Conservation (phyloP, 2,329 filamentous ascomycete genomes). For the Bipolaris cookei region DNA sequence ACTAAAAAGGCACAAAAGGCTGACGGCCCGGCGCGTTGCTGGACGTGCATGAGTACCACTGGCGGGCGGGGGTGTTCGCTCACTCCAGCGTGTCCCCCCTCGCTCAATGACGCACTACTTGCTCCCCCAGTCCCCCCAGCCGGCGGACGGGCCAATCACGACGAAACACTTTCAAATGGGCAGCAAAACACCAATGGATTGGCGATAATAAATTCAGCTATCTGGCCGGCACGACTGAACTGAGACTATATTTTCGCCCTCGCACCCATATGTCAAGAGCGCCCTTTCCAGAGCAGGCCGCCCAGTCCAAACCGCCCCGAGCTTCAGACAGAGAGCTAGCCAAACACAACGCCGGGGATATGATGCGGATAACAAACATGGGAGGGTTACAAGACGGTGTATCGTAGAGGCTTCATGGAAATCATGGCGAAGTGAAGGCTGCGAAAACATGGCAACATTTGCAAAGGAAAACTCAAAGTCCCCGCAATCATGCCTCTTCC, state of each 20-base stretch:
- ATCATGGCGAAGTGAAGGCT: slow-evolving; percentile 42
- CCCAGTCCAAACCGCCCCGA: slow-evolving; percentile 32
- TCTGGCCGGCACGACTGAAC: slow-evolving; percentile 29
- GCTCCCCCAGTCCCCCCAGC: slow-evolving; percentile 2
- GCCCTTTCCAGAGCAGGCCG: slow-evolving; percentile 24
- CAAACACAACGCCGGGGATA: slow-evolving; percentile 50
- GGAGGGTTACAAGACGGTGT: slow-evolving; percentile 52
- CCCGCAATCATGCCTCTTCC: slow-evolving; percentile 25
- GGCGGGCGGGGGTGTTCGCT: slow-evolving; percentile 5
- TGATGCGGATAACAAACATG: slow-evolving; percentile 48
- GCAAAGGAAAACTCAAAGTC: slow-evolving; percentile 28
- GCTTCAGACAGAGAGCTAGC: slow-evolving; percentile 29
- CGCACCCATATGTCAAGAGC: slow-evolving; percentile 20
- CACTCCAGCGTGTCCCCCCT: slow-evolving; percentile 4
- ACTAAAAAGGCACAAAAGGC: slow-evolving; percentile 3
- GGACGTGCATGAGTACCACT: slow-evolving; percentile 7
- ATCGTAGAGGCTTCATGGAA: slow-evolving; percentile 50
- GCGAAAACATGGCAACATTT: slow-evolving; percentile 31
- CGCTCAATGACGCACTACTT: slow-evolving; percentile 21
- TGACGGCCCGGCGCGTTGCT: slow-evolving; percentile 19
- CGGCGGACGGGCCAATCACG: slow-evolving; percentile 3
- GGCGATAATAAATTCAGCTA: slow-evolving; percentile 35
- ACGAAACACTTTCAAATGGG: neutral
- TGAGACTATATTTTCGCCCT: slow-evolving; percentile 20
- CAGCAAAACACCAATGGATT: slow-evolving; percentile 27